Evolutionary conservation across 495 filamentous ascomycete genomes (phyloP).

Genomic region (Penicillium steckii): DNA sequence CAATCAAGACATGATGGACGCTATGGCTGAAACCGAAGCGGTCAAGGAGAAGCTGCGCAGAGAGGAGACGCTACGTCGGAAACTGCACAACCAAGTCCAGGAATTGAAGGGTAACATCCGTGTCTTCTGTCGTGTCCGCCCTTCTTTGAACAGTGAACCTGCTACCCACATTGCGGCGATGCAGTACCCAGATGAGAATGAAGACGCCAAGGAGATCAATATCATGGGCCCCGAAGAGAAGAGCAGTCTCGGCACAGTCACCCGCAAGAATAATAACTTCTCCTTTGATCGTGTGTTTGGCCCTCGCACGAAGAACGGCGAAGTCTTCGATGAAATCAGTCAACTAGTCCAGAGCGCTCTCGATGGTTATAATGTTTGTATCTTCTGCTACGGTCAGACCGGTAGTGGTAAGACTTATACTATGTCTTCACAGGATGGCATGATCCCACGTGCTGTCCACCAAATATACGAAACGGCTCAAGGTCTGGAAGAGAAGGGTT

Average conservation of each 20-base stretch:
- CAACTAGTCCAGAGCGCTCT: conserved; percentile 95
- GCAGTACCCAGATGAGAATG: conserved; percentile 69
- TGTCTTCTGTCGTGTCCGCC: conserved; percentile 96
- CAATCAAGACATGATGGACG: conserved; percentile 74
- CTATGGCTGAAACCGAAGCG: conserved; percentile 61
- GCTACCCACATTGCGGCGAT: conserved; percentile 65
- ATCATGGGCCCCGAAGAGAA: conserved; percentile 80
- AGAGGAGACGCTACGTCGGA: conserved; percentile 87
- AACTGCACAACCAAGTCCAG: conserved; percentile 96
- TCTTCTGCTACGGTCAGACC: conserved; percentile 98
- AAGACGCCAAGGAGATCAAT: conserved; percentile 82
- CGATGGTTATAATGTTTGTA: conserved; percentile 98
- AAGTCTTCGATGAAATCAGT: conserved; percentile 95
- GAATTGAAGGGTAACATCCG: conserved; percentile 99
- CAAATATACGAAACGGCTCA: conserved; percentile 90
- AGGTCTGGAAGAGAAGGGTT: conserved; percentile 82
- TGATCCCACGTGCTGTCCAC: conserved; percentile 90
- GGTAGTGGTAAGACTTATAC: conserved; percentile 96
- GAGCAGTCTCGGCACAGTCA: conserved; percentile 73
- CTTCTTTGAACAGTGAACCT: conserved; percentile 58
- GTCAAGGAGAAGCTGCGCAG: conserved; percentile 80
- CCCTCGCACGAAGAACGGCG: conserved; percentile 70
- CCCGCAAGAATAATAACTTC: conserved; percentile 77
- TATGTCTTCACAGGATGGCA: conserved; percentile 90
- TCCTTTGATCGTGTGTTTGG: conserved; percentile 93